Percentiles rank a stretch among this genome's conserved stretches.
Conservation (phyloP, 2,329 filamentous ascomycete genomes). For the Dichotomopilus funicola region DNA sequence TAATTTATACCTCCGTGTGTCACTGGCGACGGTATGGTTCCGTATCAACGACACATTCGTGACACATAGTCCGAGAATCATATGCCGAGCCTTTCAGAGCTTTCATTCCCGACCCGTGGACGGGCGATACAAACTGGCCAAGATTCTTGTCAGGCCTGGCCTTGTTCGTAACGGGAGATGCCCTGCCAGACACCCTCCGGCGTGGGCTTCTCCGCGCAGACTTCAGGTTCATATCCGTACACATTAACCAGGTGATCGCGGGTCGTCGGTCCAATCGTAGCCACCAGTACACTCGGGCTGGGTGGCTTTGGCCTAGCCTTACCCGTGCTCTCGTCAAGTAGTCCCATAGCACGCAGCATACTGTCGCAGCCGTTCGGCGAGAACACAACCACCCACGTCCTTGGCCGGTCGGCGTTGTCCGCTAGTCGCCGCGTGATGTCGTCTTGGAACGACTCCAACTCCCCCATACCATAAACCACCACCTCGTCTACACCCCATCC, state of each 20-base stretch:
- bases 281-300: conserved; percentile 54
- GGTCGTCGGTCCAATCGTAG: conserved; percentile 92
- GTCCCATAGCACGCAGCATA: conserved; percentile 48
- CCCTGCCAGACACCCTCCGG: conserved; percentile 69
- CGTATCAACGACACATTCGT: too few relatives aligned
- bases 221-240: conserved; percentile 65
- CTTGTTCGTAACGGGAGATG: conserved; percentile 46
- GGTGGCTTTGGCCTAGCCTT: conserved; percentile 26
- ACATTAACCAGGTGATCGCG: conserved; percentile 60
- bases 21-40: too few relatives aligned
- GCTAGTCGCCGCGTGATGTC: conserved; percentile 54
- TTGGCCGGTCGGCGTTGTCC: conserved; percentile 33
- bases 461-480: conserved; percentile 79
- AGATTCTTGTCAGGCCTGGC: neutral
- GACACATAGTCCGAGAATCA: too few relatives aligned
- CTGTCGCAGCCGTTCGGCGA: conserved; percentile 59
- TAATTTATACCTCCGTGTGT: too few relatives aligned
- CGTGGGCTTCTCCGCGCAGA: conserved; percentile 76
- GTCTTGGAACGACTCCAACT: conserved; percentile 69
- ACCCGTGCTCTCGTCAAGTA: conserved; percentile 42
- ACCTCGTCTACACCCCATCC: conserved; percentile 64
- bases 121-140: neutral
- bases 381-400: conserved; percentile 71
- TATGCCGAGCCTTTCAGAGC: too few relatives aligned
- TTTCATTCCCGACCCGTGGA: neutral